Percentiles rank a stretch among this genome's conserved stretches.
phyloP scores from a whole-genome alignment of 305 asterid genomes.

The Nicotiana rustica region DNA sequence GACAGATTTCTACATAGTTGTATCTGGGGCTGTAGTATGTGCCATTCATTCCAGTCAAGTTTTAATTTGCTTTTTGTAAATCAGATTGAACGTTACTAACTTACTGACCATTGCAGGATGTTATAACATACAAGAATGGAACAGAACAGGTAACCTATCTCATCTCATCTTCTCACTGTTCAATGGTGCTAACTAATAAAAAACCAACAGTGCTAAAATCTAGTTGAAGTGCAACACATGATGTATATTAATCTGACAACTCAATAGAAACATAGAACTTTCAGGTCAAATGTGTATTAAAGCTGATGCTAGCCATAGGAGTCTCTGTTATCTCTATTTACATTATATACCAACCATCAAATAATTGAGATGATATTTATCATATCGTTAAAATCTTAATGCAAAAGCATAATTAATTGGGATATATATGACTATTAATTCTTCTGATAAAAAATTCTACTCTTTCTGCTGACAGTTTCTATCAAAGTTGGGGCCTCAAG shows the following conservation, averaged over 20 bases:
- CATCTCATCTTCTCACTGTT: neutral
- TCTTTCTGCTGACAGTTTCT: constrained; percentile 59
- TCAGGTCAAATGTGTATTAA: too few species aligned
- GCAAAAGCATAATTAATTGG: neutral
- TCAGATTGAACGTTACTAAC: neutral
- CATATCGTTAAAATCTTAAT: too few species aligned
- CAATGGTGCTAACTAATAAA: too few species aligned
- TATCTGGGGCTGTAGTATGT: constrained; percentile 90
- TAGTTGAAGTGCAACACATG: too few species aligned
- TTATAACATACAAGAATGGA: constrained; percentile 66
- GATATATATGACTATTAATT: neutral
- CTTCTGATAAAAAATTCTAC: neutral
- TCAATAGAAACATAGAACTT: too few species aligned
- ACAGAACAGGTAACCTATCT: constrained; percentile 66
- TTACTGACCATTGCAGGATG: constrained; percentile 69
- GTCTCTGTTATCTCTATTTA: too few species aligned
- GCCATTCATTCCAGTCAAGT: constrained; percentile 23
- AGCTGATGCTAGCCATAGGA: too few species aligned
- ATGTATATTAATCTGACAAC: too few species aligned
- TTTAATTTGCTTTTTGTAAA: constrained; percentile 20
- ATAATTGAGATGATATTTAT: too few species aligned
- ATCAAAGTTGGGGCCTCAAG: constrained; percentile 66
- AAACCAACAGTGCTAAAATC: too few species aligned
- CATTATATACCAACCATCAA: too few species aligned
- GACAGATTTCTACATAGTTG: constrained; percentile 90